These are phyloP conservation scores for Phytopythium mirpurense DNA, from an alignment of 352 stramenopile genomes.

Conservation along the genomic window DNA sequence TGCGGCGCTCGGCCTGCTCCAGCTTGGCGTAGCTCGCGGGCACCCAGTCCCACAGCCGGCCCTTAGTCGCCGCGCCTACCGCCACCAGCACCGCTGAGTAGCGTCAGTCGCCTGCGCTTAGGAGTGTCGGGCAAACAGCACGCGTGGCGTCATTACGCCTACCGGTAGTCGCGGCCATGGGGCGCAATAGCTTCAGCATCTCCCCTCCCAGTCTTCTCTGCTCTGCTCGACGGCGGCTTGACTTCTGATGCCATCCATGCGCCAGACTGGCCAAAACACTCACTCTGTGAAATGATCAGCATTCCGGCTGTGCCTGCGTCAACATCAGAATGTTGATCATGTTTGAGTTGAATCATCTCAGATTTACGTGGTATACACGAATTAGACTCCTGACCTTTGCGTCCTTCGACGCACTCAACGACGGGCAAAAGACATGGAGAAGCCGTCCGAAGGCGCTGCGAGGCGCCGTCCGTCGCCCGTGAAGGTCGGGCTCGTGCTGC, in stretches of 20 bases:
- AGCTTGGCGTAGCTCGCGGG: constrained; percentile 63
- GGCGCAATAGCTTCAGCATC: constrained; percentile 29
- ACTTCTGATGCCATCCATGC: neutral
- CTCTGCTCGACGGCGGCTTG: neutral
- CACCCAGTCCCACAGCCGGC: constrained; percentile 67
- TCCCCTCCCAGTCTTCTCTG: too few species aligned
- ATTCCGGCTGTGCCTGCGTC: neutral
- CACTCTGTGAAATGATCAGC: neutral
- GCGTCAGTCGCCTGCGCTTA: neutral
- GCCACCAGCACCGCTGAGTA: constrained; percentile 37
- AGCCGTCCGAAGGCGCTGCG: neutral
- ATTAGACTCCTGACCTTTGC: too few species aligned
- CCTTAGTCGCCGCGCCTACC: constrained; percentile 51
- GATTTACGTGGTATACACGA: neutral
- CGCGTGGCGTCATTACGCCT: too few species aligned
- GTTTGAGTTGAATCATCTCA: too few species aligned
- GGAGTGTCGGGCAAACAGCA: too few species aligned
- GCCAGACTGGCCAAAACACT: neutral
- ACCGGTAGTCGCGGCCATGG: constrained; percentile 30
- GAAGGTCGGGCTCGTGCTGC: constrained; percentile 21
- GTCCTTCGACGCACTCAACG: too few species aligned
- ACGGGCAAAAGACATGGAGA: neutral
- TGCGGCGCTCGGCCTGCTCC: constrained; percentile 53
- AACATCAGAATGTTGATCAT: neutral
- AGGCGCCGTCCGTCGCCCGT: constrained; percentile 14